Base-by-base conservation (phyloP, 345 rosid species). In the Clarkia xantiana region DNA sequence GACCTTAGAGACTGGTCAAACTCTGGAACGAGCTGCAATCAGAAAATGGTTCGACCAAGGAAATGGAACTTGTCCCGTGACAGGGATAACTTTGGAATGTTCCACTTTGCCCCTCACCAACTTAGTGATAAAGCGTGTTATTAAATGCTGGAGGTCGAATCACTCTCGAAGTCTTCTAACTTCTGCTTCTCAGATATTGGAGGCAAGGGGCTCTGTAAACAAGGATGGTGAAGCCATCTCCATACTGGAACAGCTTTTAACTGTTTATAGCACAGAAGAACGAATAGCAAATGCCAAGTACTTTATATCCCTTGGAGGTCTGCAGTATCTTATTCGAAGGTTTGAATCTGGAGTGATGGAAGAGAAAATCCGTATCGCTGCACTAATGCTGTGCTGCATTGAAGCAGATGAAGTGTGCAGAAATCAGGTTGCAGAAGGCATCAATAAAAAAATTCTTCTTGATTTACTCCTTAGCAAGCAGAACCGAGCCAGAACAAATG, bases 1-100 rank as follows among this genome's bases (percentile, higher is more conserved):
- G 60, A 78, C 84, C 41, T 54, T 78, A 45, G 80, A 71, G 61
- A 78, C 84, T 17, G 84, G 89, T 43, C 76, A 78, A 46, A 78
- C 82, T 22, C 73, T 71, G 49, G 89, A 81, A 60, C 56, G 70
- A 40, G 69, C 47, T 58, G 82, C 80, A 47, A 71, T 81, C 55
- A 53, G 43, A 42, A 65, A 78, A 49, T 78, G 82, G 82, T 60
- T 81, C 59, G 59, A 78, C 22, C 60, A 60, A 67, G 84, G 84
- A 60, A 59, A 78, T 38, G 54, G 44, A 66, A 67, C 75, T 54
- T 81, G 89, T 65, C 84, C 84, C 18, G 71, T 71, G 18, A 73
- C 81, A 13, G 77, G 80, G 54, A 78, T 63, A 61, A 11, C 45
- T 47, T 60, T 81, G 67, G 68, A 59, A 58, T 67, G 61, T 55